Conservation (phyloP, 192 early-diverging fungal genomes). For the Rhizophlyctis rosea region DNA sequence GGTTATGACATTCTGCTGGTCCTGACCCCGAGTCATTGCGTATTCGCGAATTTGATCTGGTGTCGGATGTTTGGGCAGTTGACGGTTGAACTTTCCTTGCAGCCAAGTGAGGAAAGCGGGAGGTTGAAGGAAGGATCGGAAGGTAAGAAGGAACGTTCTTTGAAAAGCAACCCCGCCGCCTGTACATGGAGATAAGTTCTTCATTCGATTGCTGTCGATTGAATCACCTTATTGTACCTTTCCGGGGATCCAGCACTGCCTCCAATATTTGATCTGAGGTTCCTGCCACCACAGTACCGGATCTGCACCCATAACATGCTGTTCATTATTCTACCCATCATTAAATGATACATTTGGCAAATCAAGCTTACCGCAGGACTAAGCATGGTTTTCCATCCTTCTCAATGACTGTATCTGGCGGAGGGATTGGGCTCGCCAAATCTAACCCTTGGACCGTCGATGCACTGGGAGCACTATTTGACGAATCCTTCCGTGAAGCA, state of each 20-base stretch:
- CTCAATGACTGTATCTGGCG: not conserved
- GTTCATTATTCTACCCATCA: too few species aligned
- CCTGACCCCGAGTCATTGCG: not conserved
- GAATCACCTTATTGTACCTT: too few species aligned
- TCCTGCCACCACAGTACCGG: too few species aligned
- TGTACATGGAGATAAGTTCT: not conserved
- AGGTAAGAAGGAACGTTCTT: constrained; percentile 3
- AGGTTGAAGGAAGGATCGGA: constrained; percentile 8
- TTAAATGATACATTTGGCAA: too few species aligned
- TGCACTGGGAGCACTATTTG: not conserved
- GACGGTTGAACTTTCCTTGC: not conserved
- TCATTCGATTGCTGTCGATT: not conserved
- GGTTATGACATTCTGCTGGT: not conserved
- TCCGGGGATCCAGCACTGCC: too few species aligned
- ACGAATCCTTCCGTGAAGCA: not conserved
- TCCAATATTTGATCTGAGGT: too few species aligned
- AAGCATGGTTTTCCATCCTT: not conserved
- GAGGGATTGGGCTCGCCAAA: not conserved
- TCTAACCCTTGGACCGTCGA: not conserved
- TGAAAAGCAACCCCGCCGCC: not conserved
- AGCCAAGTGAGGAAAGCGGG: constrained; percentile 1
- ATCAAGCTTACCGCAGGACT: too few species aligned
- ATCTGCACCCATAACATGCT: too few species aligned
- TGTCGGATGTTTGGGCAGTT: not conserved
- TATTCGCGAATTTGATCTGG: not conserved